These are phyloP conservation scores for Neurospora sp. DNA, from an alignment of 495 filamentous ascomycete species.

Conservation along the genomic window DNA sequence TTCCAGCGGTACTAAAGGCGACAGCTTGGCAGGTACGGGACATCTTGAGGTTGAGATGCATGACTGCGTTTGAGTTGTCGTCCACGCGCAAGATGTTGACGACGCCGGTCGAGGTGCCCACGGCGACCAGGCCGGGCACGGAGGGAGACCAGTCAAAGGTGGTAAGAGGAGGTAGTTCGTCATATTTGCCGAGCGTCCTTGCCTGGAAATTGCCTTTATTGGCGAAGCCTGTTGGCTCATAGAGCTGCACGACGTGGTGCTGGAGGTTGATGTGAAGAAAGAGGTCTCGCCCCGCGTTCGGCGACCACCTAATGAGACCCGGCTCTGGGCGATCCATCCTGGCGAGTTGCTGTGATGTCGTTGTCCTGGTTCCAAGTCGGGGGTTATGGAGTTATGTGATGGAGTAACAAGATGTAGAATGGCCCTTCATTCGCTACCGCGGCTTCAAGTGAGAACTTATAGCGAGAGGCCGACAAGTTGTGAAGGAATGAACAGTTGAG, in stretches of 20 bases:
- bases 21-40: slow-evolving; percentile 86
- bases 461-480: not conserved
- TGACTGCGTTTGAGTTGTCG: slow-evolving; percentile 48
- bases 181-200: slow-evolving; percentile 58
- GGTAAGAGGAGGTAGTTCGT: slow-evolving; percentile 74
- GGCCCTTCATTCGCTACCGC: not conserved
- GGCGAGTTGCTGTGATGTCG: not conserved
- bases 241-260: slow-evolving; percentile 69
- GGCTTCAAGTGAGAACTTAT: not conserved
- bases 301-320: slow-evolving; percentile 75
- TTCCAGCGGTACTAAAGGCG: slow-evolving; percentile 68
- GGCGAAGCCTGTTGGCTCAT: slow-evolving; percentile 55
- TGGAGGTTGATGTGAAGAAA: slow-evolving; percentile 82
- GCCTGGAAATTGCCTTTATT: slow-evolving; percentile 48
- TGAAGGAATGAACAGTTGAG: not conserved
- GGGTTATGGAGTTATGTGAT: not conserved
- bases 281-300: slow-evolving; percentile 51
- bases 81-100: slow-evolving; percentile 73
- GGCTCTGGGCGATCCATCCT: slow-evolving; percentile 44
- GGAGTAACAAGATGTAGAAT: not conserved
- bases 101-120: slow-evolving; percentile 77
- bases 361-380: not conserved
- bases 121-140: slow-evolving; percentile 57
- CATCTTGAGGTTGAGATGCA: slow-evolving; percentile 72
- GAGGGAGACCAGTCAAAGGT: slow-evolving; percentile 93